phyloP scores from a whole-genome alignment of 2,329 filamentous ascomycete genomes.

The Penicillium sp. region DNA sequence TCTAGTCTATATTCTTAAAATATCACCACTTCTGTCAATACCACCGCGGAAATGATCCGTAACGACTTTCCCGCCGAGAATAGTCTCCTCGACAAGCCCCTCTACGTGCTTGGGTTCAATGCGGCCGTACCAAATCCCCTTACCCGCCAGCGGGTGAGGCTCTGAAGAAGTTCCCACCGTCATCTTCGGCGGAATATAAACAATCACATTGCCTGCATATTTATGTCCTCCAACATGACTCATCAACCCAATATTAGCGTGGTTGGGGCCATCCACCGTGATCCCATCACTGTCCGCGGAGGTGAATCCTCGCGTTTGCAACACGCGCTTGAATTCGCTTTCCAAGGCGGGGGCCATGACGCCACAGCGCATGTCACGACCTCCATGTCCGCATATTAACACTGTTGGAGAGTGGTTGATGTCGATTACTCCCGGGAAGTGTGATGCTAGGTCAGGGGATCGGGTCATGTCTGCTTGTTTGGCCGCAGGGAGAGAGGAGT shows the following conservation, averaged over 20 bases:
- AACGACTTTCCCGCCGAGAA: constrained; percentile 83
- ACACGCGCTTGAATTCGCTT: constrained; percentile 62
- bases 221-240: constrained; percentile 94
- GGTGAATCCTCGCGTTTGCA: constrained; percentile 33
- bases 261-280: constrained; percentile 30
- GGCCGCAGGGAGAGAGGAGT: constrained; percentile 32
- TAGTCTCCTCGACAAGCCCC: constrained; percentile 81
- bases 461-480: constrained; percentile 42
- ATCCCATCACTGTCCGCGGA: constrained; percentile 19
- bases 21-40: constrained; percentile 71
- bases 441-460: constrained; percentile 48
- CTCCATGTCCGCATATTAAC: constrained; percentile 83
- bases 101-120: constrained; percentile 83
- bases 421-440: constrained; percentile 63
- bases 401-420: constrained; percentile 60
- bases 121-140: constrained; percentile 78
- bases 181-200: constrained; percentile 61
- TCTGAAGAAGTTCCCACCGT: constrained; percentile 19
- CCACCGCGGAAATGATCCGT: constrained; percentile 80
- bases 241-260: constrained; percentile 52
- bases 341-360: constrained; percentile 72
- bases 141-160: constrained; percentile 42
- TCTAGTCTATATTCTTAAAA: constrained; percentile 59
- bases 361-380: constrained; percentile 79
- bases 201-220: constrained; percentile 88